phyloP scores from a whole-genome alignment of 371 early-diverging fungal species.

The Mortierella sp. region DNA sequence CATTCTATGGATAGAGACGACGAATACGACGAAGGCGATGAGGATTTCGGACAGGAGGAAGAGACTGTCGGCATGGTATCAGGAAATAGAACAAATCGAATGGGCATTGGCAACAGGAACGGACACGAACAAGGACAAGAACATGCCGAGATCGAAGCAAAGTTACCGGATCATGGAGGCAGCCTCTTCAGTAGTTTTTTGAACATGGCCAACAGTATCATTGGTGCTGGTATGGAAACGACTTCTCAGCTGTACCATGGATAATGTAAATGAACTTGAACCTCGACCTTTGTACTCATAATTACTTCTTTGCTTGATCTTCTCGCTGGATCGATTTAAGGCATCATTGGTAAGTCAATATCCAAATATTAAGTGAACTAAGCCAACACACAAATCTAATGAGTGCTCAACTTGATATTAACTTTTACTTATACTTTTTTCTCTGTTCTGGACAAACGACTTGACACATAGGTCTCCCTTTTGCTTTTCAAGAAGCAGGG shows the following conservation, averaged over 20 bases:
- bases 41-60: conserved; percentile 44
- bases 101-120: conserved; percentile 36
- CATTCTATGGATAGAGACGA: conserved; percentile 11
- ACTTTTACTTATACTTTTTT: neutral
- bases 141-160: conserved; percentile 18
- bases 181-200: conserved; percentile 60
- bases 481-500: conserved; percentile 57
- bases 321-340: conserved; percentile 8
- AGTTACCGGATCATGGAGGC: conserved; percentile 38
- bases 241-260: neutral
- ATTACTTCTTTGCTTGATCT: neutral
- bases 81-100: conserved; percentile 41
- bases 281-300: neutral
- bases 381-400: neutral
- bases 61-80: conserved; percentile 50
- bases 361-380: no score
- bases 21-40: conserved; percentile 23
- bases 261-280: neutral
- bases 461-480: conserved; percentile 47
- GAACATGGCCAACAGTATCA: conserved; percentile 82
- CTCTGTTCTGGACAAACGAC: neutral
- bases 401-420: neutral
- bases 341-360: conserved; percentile 33
- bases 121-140: conserved; percentile 5
- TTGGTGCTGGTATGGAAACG: conserved; percentile 70